Conservation (phyloP, 179 eudicot species). For the Silene vulgaris region DNA sequence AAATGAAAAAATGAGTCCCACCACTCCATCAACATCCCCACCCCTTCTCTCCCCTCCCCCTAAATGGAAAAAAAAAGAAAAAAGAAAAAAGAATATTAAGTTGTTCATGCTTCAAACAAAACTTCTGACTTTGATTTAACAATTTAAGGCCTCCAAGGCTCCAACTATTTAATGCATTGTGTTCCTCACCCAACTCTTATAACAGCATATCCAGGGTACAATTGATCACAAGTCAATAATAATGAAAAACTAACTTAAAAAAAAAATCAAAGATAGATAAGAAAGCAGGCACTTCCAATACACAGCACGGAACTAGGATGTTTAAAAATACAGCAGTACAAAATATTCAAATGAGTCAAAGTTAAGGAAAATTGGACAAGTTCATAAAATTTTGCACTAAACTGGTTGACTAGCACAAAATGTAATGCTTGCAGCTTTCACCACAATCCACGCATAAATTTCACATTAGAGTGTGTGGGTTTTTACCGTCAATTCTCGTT, state of each 20-base stretch:
- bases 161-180: not conserved
- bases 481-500: slow-evolving; percentile 60
- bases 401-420: not conserved
- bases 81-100: not conserved
- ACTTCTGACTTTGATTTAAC: not conserved
- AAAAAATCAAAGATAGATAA: not conserved
- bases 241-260: not conserved
- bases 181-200: not conserved
- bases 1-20: not conserved
- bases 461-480: not conserved
- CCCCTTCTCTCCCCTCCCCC: not conserved
- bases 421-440: not conserved
- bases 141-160: not conserved
- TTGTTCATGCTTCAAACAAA: slow-evolving; percentile 1
- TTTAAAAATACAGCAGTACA: not conserved
- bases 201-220: not conserved
- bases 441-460: not conserved
- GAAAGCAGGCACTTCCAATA: not conserved
- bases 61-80: too few species aligned
- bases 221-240: not conserved
- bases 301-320: not conserved
- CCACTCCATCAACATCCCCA: not conserved
- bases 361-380: not conserved
- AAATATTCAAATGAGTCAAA: not conserved
- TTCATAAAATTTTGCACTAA: not conserved